These are phyloP conservation scores for Ambrosiella beaveri DNA, from an alignment of 2,329 filamentous ascomycete species.

Conservation along the genomic window DNA sequence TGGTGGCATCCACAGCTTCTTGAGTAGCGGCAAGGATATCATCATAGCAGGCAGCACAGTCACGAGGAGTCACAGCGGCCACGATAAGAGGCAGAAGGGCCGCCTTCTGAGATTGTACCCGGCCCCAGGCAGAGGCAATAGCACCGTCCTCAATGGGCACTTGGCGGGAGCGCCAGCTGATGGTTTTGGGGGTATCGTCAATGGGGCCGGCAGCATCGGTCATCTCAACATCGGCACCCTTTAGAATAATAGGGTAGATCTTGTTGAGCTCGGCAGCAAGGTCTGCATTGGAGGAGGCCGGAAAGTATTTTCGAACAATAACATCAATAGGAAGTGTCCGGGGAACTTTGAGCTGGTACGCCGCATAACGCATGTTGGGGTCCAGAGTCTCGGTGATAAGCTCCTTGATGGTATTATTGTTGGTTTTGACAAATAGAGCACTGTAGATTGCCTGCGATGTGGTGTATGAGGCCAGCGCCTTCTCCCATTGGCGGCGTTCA, in stretches of 20 bases:
- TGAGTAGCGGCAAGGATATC: conserved; percentile 79
- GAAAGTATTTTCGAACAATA: conserved; percentile 66
- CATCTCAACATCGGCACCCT: conserved; percentile 24
- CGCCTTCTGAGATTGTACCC: conserved; percentile 30
- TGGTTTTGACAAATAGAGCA: conserved; percentile 44
- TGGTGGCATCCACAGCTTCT: conserved; percentile 84
- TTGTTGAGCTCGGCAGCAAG: conserved; percentile 52
- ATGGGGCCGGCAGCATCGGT: conserved; percentile 27
- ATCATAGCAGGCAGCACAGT: conserved; percentile 77
- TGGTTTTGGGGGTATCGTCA: conserved; percentile 47
- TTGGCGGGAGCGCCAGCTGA: conserved; percentile 71
- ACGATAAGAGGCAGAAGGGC: conserved; percentile 25
- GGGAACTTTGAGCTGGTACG: conserved; percentile 78
- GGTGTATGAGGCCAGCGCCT: conserved; percentile 59
- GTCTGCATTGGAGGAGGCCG: conserved; percentile 36
- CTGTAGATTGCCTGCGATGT: conserved; percentile 68
- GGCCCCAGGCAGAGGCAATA: conserved; percentile 67
- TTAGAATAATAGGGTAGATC: conserved; percentile 50
- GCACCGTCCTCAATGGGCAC: conserved; percentile 86
- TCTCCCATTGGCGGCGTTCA: conserved; percentile 75
- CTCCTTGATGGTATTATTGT: conserved; percentile 68
- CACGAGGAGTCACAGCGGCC: conserved; percentile 33
- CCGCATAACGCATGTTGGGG: conserved; percentile 83
- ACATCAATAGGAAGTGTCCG: conserved; percentile 66
- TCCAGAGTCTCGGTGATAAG: conserved; percentile 74